These are phyloP conservation scores for Amaranthus hypochondriacus DNA, from an alignment of 148 eudicot genomes.

Conservation along the genomic window DNA sequence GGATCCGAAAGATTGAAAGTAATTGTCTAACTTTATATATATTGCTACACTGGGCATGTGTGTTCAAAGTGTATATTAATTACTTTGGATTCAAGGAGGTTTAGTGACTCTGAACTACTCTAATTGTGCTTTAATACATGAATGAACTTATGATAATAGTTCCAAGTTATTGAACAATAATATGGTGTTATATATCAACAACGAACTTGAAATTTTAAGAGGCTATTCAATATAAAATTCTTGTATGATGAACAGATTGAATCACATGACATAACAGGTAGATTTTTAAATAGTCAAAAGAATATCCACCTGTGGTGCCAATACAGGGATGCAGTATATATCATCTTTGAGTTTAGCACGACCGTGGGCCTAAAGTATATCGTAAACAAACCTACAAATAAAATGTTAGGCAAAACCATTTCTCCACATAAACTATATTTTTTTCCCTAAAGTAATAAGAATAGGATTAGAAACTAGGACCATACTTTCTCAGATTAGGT, in stretches of 20 bases:
- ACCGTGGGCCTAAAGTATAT: conserved; percentile 44
- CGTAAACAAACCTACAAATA: conserved; percentile 49
- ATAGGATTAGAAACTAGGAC: not conserved
- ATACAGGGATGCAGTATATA: conserved; percentile 42
- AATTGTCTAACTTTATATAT: too few species aligned
- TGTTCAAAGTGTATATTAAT: too few species aligned
- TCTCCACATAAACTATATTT: not conserved
- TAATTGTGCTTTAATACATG: too few species aligned
- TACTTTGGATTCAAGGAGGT: too few species aligned
- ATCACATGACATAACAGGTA: not conserved
- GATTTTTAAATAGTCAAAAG: not conserved
- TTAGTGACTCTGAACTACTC: too few species aligned
- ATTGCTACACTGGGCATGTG: too few species aligned
- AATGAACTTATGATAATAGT: too few species aligned
- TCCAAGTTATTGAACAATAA: too few species aligned
- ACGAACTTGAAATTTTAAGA: too few species aligned
- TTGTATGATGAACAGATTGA: not conserved
- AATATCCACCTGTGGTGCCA: conserved; percentile 54
- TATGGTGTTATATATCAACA: too few species aligned
- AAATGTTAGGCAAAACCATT: conserved; percentile 6
- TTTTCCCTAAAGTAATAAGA: not conserved
- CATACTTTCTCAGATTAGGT: conserved; percentile 50
- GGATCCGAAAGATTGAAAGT: too few species aligned
- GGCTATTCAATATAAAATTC: not conserved
- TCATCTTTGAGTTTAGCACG: conserved; percentile 33